Conservation (phyloP, 805 yeast species). For the Citeromyces nyonsensis region DNA sequence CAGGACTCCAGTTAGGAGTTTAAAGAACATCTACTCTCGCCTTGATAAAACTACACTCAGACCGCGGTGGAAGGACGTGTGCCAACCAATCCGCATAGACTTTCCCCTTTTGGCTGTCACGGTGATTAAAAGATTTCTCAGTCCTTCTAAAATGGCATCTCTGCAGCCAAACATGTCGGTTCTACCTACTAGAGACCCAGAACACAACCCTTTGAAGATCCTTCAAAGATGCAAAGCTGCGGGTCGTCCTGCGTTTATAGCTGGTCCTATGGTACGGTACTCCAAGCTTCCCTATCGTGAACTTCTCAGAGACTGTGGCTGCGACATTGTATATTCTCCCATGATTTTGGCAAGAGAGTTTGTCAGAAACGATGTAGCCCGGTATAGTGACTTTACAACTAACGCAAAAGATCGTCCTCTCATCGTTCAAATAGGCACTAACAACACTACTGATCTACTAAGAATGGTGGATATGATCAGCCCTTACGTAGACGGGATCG, state of each 20-base stretch:
- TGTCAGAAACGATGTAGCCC: conserved; percentile 69
- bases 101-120: conserved; percentile 7
- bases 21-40: too few species aligned
- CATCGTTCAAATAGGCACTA: conserved; percentile 83
- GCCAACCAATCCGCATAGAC: conserved; percentile 3
- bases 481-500: conserved; percentile 87
- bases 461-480: conserved; percentile 80
- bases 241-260: conserved; percentile 37
- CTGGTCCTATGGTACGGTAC: conserved; percentile 97
- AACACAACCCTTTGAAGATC: conserved; percentile 37
- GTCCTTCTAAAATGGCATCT: neutral
- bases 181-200: conserved; percentile 17
- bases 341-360: conserved; percentile 95
- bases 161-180: conserved; percentile 6
- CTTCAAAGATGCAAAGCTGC: conserved; percentile 27
- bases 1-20: too few species aligned
- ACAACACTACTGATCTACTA: conserved; percentile 66
- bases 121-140: conserved; percentile 1
- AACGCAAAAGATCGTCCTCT: conserved; percentile 54
- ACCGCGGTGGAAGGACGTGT: too few species aligned
- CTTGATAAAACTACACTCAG: too few species aligned
- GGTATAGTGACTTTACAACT: conserved; percentile 76
- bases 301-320: conserved; percentile 52
- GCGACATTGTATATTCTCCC: conserved; percentile 84
- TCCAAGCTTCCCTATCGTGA: conserved; percentile 88